Percentiles rank a stretch among this genome's conserved stretches.
Evolutionary conservation across 176 grass and related monocot genomes (phyloP).

Genomic region (Oryza brachyantha): DNA sequence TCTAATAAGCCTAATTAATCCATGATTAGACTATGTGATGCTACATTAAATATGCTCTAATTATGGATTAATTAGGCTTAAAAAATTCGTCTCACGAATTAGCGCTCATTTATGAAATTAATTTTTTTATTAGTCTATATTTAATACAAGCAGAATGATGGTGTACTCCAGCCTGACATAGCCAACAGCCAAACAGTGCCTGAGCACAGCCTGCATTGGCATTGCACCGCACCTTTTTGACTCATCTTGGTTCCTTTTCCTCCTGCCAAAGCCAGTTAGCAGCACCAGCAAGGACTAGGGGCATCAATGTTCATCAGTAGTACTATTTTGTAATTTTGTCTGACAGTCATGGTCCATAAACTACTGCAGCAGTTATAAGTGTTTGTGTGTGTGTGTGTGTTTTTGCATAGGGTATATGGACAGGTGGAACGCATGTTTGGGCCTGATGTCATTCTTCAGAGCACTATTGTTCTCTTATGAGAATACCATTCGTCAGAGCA

Average conservation of each 20-base stretch:
- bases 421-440: background rate
- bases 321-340: background rate
- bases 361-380: background rate
- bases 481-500: background rate
- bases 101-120: too few species aligned
- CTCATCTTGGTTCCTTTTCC: background rate
- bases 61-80: too few species aligned
- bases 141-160: too few species aligned
- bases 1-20: too few species aligned
- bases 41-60: too few species aligned
- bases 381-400: too few species aligned
- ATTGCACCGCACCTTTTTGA: constrained; percentile 25
- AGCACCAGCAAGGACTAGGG: background rate
- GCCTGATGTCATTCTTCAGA: background rate
- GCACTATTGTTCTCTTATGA: background rate
- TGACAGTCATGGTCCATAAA: background rate
- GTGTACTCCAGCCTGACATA: background rate
- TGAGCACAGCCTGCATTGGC: background rate
- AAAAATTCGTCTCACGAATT: too few species aligned
- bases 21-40: too few species aligned
- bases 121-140: too few species aligned
- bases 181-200: constrained; percentile 7
- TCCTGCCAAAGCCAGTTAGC: background rate
- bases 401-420: background rate
- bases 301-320: constrained; percentile 18